Evolutionary conservation across 129 eudicot species (phyloP).

Genomic region (Helianthus tuberosus): DNA sequence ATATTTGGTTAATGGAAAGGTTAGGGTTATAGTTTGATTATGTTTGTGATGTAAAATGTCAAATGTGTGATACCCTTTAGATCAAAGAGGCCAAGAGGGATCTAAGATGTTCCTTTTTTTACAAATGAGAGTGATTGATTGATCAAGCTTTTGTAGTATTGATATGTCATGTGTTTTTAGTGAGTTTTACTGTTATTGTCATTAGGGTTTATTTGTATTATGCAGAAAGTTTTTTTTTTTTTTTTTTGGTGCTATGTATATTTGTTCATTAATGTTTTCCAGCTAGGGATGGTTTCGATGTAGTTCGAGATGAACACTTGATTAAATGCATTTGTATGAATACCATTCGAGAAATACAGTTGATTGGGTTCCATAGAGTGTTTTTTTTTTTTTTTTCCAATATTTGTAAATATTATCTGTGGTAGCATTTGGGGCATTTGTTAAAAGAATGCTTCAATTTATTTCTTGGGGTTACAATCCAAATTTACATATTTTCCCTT

Average conservation of each 20-base stretch:
- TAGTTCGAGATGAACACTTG: conserved; percentile 4
- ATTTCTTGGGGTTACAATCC: not conserved
- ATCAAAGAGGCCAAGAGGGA: conserved; percentile 14
- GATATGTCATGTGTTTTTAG: not conserved
- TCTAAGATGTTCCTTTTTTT: conserved; percentile 11
- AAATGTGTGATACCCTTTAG: conserved; percentile 14
- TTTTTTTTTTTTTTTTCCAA: not conserved
- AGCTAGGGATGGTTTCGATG: not conserved
- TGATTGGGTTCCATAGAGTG: not conserved
- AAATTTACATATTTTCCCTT: conserved; percentile 10
- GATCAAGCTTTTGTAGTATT: conserved; percentile 2
- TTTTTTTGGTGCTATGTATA: not conserved
- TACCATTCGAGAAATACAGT: too few relatives aligned
- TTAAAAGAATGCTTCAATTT: not conserved
- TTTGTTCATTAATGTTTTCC: not conserved
- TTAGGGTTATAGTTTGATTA: not conserved
- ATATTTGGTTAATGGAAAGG: not conserved
- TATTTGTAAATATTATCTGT: not conserved
- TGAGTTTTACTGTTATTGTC: not conserved
- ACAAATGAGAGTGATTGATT: conserved; percentile 11
- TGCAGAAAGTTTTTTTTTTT: not conserved
- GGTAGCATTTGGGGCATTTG: not conserved
- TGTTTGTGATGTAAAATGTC: not conserved
- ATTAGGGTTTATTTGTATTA: conserved; percentile 12
- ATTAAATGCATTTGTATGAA: not conserved